These are phyloP conservation scores for Solanum gandarillasii DNA, from an alignment of 257 asterid genomes.

Conservation along the genomic window DNA sequence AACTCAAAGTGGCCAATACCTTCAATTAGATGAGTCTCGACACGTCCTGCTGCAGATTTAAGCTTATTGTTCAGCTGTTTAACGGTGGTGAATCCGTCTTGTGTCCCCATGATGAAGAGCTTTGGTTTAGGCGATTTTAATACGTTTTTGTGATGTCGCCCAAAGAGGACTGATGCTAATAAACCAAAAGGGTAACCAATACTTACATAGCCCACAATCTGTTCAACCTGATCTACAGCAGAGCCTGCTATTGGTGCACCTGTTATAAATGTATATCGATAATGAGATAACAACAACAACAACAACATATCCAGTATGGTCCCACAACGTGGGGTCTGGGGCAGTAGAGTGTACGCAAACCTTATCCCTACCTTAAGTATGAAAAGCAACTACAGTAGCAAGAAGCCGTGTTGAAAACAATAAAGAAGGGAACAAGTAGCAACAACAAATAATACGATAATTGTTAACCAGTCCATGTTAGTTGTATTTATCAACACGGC, in stretches of 20 bases:
- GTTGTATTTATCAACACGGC: background rate
- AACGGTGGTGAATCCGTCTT: slow-evolving; percentile 45
- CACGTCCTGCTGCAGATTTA: slow-evolving; percentile 24
- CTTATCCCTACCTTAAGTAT: background rate
- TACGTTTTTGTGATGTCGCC: slow-evolving; percentile 37
- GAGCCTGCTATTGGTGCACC: slow-evolving; percentile 63
- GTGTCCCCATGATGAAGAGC: slow-evolving; percentile 49
- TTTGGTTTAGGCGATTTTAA: slow-evolving; percentile 38
- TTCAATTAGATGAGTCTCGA: slow-evolving; percentile 34
- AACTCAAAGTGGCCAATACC: slow-evolving; percentile 47
- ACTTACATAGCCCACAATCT: slow-evolving; percentile 43
- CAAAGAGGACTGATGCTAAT: slow-evolving; percentile 40
- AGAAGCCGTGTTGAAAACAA: background rate
- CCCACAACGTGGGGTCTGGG: background rate
- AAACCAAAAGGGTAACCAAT: slow-evolving; percentile 52
- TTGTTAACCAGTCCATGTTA: background rate
- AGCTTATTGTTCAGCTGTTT: slow-evolving; percentile 46
- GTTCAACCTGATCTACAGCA: slow-evolving; percentile 34
- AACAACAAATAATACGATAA: background rate
- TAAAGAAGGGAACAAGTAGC: background rate
- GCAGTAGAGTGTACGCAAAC: background rate
- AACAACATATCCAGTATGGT: background rate
- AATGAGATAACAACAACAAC: background rate
- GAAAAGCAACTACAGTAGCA: background rate
- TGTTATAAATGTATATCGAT: background rate